These are phyloP conservation scores for Rugonectria rugulosa DNA, from an alignment of 2,329 filamentous ascomycete species.

Conservation along the genomic window DNA sequence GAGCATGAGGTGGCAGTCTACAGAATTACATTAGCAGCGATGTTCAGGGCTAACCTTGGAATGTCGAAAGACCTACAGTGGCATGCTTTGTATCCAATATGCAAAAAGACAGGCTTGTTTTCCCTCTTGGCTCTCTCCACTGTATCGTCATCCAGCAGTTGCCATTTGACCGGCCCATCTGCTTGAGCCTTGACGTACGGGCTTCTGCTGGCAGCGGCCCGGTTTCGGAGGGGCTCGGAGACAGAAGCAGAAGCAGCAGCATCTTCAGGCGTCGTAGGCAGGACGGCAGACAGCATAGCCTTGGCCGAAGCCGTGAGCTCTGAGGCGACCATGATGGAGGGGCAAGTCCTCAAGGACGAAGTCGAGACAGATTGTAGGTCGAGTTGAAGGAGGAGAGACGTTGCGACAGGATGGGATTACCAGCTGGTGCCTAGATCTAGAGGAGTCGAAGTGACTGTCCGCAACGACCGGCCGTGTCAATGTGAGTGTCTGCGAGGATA, in stretches of 20 bases:
- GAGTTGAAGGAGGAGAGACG: neutral
- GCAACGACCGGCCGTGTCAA: conserved; percentile 5
- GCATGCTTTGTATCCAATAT: conserved; percentile 94
- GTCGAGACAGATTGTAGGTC: neutral
- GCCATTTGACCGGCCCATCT: conserved; percentile 89
- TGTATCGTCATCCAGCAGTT: conserved; percentile 81
- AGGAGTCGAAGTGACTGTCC: conserved; percentile 1
- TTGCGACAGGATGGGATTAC: neutral
- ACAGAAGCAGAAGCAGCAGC: conserved; percentile 17
- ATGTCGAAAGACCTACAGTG: conserved; percentile 72
- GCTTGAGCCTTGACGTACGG: conserved; percentile 75
- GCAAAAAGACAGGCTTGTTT: conserved; percentile 90
- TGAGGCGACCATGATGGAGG: conserved; percentile 46
- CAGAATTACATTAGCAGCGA: conserved; percentile 27
- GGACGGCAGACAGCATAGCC: conserved; percentile 40
- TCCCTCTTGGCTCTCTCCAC: conserved; percentile 78
- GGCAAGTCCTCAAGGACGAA: neutral
- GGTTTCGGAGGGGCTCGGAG: conserved; percentile 42
- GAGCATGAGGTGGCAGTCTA: conserved; percentile 89
- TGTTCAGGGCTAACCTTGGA: neutral
- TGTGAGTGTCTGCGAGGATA: conserved; percentile 1
- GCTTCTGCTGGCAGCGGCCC: conserved; percentile 50
- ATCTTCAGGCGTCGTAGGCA: conserved; percentile 32
- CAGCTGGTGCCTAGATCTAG: neutral
- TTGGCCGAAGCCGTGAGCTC: conserved; percentile 48